Evolutionary conservation across 495 filamentous ascomycete species (phyloP), one percentile per base, ranked within the genome.

Genomic region (Podospora pseudoanserina): DNA sequence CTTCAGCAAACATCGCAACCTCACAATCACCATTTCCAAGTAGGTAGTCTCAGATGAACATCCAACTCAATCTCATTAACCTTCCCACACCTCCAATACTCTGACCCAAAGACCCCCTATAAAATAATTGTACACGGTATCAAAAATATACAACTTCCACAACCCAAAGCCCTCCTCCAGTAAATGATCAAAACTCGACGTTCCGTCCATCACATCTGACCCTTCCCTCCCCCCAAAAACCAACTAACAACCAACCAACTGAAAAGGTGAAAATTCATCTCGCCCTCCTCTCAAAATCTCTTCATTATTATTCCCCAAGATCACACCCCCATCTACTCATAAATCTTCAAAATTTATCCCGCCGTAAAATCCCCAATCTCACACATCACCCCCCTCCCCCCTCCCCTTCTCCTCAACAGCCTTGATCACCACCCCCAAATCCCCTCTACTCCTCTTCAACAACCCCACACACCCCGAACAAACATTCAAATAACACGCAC

Each of bases 401-500:
- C 34, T 13, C 39, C 39, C 39, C 39, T 16, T 49, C 39, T 49
- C 9, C 64, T 70, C 59, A 11, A 77, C 59, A 11, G 65, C 65
- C 23, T 53, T 15, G 26, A 76, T 4, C 2, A 74, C 66, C 32
- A 39, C 68, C 2, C 67, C 27, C 30, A 77, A 39, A 63, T 77
- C 69, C 16, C 75, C 75, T 16, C 39, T 60, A 6, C 44, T 60
- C 53, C 65, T 61, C 19, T 71, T 65, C 64, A 76, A 23, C 6
- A 59, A 11, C 7, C 11, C 58, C 19, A 18, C 63, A 56, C 75
- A 77, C 3, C 67, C 65, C 11, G 28, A 18, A 39, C 75, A 77
- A 19, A 77, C 67, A 19, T 73, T 74, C 39, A 77, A 56, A 9
- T 67, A 26, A 60, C 75, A 77, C n/a, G 70, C 67, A 61, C 75